Evolutionary conservation across 129 eudicot genomes (phyloP).

Genomic region (Silybum marianum): DNA sequence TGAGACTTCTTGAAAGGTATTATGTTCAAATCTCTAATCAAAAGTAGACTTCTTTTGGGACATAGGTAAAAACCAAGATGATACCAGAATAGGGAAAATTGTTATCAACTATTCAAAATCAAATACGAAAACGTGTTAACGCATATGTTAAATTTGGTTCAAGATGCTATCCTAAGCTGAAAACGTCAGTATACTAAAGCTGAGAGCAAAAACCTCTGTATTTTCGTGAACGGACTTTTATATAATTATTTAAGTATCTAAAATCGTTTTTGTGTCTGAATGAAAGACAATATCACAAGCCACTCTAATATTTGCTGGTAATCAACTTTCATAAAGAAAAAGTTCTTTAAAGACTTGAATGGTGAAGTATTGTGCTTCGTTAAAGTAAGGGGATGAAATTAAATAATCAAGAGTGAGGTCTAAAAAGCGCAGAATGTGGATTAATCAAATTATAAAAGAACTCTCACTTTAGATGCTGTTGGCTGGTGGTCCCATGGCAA

Average conservation of each 20-base stretch:
- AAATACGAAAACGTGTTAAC: not conserved
- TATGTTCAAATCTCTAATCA: not conserved
- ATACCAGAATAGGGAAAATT: not conserved
- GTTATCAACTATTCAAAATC: not conserved
- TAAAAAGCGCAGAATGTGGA: not conserved
- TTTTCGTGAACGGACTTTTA: no score
- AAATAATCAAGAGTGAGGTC: not conserved
- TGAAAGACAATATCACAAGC: not conserved
- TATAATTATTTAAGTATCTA: no score
- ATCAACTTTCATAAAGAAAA: not conserved
- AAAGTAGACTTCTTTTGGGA: not conserved
- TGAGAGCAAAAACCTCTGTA: no score
- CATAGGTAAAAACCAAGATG: not conserved
- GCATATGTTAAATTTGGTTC: not conserved
- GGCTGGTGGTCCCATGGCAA: not conserved
- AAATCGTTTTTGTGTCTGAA: not conserved
- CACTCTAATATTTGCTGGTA: not conserved
- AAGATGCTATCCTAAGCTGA: no score
- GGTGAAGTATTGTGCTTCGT: not conserved
- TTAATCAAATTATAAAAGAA: not conserved
- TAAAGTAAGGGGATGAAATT: constrained; percentile 1
- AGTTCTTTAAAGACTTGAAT: not conserved
- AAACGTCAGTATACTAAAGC: no score
- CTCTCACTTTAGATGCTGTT: not conserved
- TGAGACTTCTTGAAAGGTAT: not conserved